Evolutionary conservation across 2,329 filamentous ascomycete genomes (phyloP).

Genomic region (Ustilaginoidea virens): DNA sequence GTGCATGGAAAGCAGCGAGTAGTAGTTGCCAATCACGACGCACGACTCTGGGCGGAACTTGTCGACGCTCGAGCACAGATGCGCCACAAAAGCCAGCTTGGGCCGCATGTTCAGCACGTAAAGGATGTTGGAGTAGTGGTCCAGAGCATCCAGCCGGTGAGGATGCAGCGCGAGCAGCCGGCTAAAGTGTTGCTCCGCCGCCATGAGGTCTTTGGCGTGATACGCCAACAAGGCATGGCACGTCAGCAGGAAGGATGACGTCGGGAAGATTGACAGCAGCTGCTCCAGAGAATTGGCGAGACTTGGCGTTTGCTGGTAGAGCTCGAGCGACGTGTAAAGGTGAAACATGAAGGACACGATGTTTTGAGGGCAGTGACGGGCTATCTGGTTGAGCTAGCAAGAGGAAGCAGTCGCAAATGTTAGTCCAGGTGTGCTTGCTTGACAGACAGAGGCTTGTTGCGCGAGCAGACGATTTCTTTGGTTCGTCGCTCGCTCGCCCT

Average conservation of each 20-base stretch:
- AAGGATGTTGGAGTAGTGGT: slow-evolving; percentile 94
- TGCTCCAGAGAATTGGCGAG: slow-evolving; percentile 63
- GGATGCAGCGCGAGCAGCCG: slow-evolving; percentile 63
- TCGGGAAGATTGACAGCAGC: slow-evolving; percentile 71
- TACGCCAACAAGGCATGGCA: slow-evolving; percentile 81
- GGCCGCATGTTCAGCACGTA: slow-evolving; percentile 83
- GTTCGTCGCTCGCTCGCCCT: no score
- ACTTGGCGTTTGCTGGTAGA: slow-evolving; percentile 70
- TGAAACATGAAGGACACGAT: slow-evolving; percentile 92
- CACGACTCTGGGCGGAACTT: slow-evolving; percentile 95
- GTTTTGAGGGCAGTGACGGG: slow-evolving; percentile 65
- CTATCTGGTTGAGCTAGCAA: slow-evolving; percentile 52
- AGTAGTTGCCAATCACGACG: slow-evolving; percentile 95
- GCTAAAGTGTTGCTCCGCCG: slow-evolving; percentile 53
- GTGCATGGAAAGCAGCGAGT: slow-evolving; percentile 83
- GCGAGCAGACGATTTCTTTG: no score
- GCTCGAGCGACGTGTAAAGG: slow-evolving; percentile 75
- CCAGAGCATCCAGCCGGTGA: slow-evolving; percentile 70
- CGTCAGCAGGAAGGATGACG: slow-evolving; percentile 76
- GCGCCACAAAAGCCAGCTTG: slow-evolving; percentile 82
- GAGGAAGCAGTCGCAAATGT: no score
- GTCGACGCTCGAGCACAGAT: slow-evolving; percentile 80
- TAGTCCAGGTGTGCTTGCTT: no score
- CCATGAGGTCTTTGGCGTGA: slow-evolving; percentile 69
- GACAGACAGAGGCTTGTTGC: no score